These are phyloP conservation scores for Babesia ovata DNA, from an alignment of 169 alveolate genomes.

Conservation along the genomic window DNA sequence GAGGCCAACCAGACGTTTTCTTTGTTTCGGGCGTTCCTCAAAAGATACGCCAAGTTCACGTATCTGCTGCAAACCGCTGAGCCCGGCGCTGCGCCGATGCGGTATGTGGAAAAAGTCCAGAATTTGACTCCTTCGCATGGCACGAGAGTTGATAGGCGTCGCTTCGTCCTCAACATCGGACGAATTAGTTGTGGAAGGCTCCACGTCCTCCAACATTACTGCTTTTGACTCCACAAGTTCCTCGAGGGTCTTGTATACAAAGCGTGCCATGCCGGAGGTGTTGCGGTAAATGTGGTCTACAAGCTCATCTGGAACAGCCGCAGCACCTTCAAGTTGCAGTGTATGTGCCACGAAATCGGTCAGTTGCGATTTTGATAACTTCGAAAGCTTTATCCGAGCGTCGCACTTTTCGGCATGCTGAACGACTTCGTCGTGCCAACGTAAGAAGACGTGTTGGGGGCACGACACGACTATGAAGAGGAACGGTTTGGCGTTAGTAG, in stretches of 20 bases:
- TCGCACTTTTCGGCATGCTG: constrained; percentile 30
- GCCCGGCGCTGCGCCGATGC: background rate
- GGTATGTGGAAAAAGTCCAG: constrained; percentile 26
- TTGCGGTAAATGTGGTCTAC: constrained; percentile 39
- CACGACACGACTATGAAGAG: constrained; percentile 32
- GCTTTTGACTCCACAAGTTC: constrained; percentile 32
- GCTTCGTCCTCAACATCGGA: constrained; percentile 7
- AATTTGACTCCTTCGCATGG: constrained; percentile 28
- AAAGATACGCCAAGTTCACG: constrained; percentile 15
- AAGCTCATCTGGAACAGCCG: constrained; percentile 26
- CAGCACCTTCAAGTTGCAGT: constrained; percentile 4
- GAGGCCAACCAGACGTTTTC: constrained; percentile 2
- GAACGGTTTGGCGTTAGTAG: constrained; percentile 15
- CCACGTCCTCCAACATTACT: constrained; percentile 15
- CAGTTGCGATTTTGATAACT: constrained; percentile 7
- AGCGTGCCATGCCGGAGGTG: constrained; percentile 52
- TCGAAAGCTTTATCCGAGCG: constrained; percentile 18
- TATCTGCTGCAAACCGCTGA: constrained; percentile 1
- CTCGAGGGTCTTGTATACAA: constrained; percentile 31
- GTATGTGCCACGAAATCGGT: constrained; percentile 29
- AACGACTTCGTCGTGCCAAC: constrained; percentile 30
- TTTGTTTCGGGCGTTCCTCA: background rate
- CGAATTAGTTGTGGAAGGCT: background rate
- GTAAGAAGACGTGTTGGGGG: constrained; percentile 27
- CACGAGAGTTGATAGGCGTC: background rate